phyloP scores from a whole-genome alignment of 1,139 yeast species.

The Candida dubliniensis region DNA sequence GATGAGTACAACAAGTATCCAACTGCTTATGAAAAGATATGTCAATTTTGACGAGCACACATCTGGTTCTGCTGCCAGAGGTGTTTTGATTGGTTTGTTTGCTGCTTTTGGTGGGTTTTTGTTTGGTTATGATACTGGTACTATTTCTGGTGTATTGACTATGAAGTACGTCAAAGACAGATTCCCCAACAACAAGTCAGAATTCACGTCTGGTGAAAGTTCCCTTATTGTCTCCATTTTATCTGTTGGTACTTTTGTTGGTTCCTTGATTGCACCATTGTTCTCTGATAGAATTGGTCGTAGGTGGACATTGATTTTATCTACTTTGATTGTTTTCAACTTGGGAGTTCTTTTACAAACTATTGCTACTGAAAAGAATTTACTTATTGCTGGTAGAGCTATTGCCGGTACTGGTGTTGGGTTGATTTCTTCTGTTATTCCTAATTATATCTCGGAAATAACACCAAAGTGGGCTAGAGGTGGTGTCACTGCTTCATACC shows the following conservation, averaged over 20 bases:
- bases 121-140: conserved; percentile 79
- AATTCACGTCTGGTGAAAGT: conserved; percentile 52
- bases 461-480: conserved; percentile 73
- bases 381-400: conserved; percentile 55
- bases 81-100: conserved; percentile 47
- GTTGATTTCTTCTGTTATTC: conserved; percentile 60
- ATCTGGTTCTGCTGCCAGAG: conserved; percentile 50
- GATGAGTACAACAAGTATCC: conserved; percentile 43
- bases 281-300: conserved; percentile 61
- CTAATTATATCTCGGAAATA: conserved; percentile 66
- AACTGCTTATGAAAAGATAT: conserved; percentile 27
- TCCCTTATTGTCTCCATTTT: conserved; percentile 68
- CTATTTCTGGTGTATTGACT: conserved; percentile 74
- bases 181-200: conserved; percentile 33
- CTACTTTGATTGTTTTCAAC: conserved; percentile 53
- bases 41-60: conserved; percentile 44
- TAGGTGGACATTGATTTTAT: conserved; percentile 52
- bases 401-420: conserved; percentile 70
- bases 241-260: conserved; percentile 73
- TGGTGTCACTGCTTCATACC: conserved; percentile 63
- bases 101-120: conserved; percentile 69
- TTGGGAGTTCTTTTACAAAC: conserved; percentile 64
- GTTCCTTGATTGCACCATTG: conserved; percentile 58
- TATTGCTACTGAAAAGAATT: conserved; percentile 45
- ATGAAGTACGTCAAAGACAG: conserved; percentile 61